Evolutionary conservation across 305 asterid species (phyloP), one percentile per base, ranked within the genome.

Genomic region (Solanum chacoense): DNA sequence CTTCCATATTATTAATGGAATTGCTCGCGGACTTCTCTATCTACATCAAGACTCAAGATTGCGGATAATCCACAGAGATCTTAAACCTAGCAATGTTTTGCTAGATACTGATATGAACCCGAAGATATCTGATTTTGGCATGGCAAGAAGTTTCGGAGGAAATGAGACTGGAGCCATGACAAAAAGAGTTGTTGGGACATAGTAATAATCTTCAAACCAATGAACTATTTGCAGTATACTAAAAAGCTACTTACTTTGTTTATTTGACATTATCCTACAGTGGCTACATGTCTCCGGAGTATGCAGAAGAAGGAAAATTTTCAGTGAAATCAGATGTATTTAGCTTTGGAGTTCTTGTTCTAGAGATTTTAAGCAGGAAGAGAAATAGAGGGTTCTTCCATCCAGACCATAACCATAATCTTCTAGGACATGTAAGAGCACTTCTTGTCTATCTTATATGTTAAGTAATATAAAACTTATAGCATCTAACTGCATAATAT

Each of bases 41-140:
- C 92, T 90, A 55, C 92, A 90, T 42, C 89, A 90, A 42, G 90
- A 90, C 24, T 90, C 92, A 18, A 71, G 92, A 86, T 63, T 90
- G 50, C 35, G 90, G 65, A 85, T 88, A 34, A 86, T 88, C 34
- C 92, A 90, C 16, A 88, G 88, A 65, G 92, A 90, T 80, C 89
- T 90, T 75, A 86, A 88, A 88, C 63, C 90, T 3, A 81, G 90
- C 89, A 90, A 90, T 50, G 28, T 90, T 36, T 37, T 90, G 79
- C 89, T 90, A 18, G 92, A 90, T 3, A 55, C 35, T 16, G 59
- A 88, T 20, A 11, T 90, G 45, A 73, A 85, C 12, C 90, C 92
- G 3, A 88, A 90, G 84, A 90, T 90, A 79, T 85, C 92, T 37
- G 89, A 90, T 73, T 90, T 90, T 22, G 89, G 90, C 72, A 81